Base-by-base conservation (phyloP, 441 rosid genomes). In the Biscutella laevigata region DNA sequence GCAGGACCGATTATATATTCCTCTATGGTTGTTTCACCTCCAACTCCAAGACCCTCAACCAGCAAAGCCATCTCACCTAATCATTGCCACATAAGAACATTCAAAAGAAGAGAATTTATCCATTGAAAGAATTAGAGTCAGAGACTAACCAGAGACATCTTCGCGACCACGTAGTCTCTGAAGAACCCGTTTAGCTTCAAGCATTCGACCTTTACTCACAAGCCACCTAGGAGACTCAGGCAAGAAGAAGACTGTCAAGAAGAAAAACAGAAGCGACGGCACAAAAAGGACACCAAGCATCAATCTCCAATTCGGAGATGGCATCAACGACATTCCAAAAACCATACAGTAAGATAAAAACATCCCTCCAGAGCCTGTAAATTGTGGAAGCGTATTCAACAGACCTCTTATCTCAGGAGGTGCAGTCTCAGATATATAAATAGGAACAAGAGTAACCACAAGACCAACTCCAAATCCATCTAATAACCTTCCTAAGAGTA, bases 151-250 rank as follows among this genome's bases (percentile, higher is more conserved):
- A 2, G 80, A 68, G 21, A 80, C 86, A 59, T 77, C 86, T 52
- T 80, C 78, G 9, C 75, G 73, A 50, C 82, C 77, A 40, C 80
- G 78, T 2, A 80, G 62, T 43, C 71, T 69, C 69, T 74, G 86
- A 38, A 80, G 57, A 42, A 80, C 82, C 43, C 50, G 51, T 53
- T 75, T 73, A 1, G 86, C 82, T 71, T 80, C 80, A 11, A 32
- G 62, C 77, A 77, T 80, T 56, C 65, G 68, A 47, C 86, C 86
- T 75, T 71, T 80, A 34, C 82, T 75, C 22, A 77, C 82, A 0
- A 80, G 72, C 86, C 86, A 80, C 61, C 82, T 69, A 1, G 86
- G 86, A 4, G 86, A 80, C 66, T 80, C 86, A 3, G 82, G 82
- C 77, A 80, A 70, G 75, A 62, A 71, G 66, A 73, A 73, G 48